These are phyloP conservation scores for Cyamopsis tetragonoloba DNA, from an alignment of 306 rosid genomes.

Conservation along the genomic window DNA sequence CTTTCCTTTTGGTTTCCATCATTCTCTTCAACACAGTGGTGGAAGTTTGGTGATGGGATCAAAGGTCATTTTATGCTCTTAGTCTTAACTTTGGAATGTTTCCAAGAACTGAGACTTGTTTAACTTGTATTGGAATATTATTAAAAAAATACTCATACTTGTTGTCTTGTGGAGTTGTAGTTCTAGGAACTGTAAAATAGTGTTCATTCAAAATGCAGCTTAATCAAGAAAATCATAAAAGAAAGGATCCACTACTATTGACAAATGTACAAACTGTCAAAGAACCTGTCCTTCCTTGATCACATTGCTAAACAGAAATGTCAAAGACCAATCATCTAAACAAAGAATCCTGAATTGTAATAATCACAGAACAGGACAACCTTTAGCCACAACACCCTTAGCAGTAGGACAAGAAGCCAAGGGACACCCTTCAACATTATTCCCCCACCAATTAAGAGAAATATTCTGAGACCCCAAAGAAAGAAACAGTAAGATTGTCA, in stretches of 20 bases:
- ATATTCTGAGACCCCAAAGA: slow-evolving; percentile 36
- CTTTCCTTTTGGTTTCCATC: no score
- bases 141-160: no score
- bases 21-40: no score
- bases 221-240: background rate
- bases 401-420: slow-evolving; percentile 77
- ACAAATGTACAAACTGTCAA: background rate
- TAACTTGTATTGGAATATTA: no score
- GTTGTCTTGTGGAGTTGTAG: no score
- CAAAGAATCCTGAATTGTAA: background rate
- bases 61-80: no score
- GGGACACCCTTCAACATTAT: slow-evolving; percentile 56
- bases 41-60: no score
- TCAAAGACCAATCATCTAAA: background rate
- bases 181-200: no score
- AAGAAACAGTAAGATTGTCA: slow-evolving; percentile 57
- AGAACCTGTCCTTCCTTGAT: background rate
- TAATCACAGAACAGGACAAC: slow-evolving; percentile 44
- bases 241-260: background rate
- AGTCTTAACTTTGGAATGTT: no score
- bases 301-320: background rate
- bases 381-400: slow-evolving; percentile 32
- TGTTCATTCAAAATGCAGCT: background rate
- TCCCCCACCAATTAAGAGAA: slow-evolving; percentile 65
- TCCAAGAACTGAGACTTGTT: no score